Percentiles rank a stretch among this genome's conserved stretches.
Conservation (phyloP, 2,329 filamentous ascomycete genomes). For the Zymoseptoria tritici region DNA sequence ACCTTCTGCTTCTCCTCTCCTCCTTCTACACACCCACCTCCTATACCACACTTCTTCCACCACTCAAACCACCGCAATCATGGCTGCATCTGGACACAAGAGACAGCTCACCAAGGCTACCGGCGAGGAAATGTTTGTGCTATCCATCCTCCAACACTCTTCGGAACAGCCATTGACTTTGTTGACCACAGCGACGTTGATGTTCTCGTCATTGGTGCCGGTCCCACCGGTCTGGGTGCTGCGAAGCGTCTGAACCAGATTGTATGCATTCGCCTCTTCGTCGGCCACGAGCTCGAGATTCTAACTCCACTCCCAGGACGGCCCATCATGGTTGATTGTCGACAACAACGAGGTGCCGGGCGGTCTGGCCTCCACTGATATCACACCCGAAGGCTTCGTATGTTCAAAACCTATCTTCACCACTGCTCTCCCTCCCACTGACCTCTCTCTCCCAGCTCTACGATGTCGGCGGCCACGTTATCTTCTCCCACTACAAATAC, state of each 20-base stretch:
- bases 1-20: too few relatives aligned
- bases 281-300: not conserved
- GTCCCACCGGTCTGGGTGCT: constrained; percentile 93
- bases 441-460: constrained; percentile 59
- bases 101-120: constrained; percentile 28
- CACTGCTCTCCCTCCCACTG: constrained; percentile 5
- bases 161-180: not conserved
- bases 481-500: constrained; percentile 99
- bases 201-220: constrained; percentile 95
- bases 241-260: constrained; percentile 97
- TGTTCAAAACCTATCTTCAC: constrained; percentile 38
- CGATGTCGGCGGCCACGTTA: constrained; percentile 96
- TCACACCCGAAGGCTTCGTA: constrained; percentile 94
- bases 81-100: constrained; percentile 19
- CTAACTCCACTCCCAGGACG: constrained; percentile 53
- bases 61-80: constrained; percentile 5
- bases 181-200: constrained; percentile 66
- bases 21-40: not conserved
- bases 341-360: constrained; percentile 88
- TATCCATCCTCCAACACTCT: not conserved
- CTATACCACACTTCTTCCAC: not conserved
- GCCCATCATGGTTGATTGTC: constrained; percentile 91
- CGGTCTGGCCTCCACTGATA: constrained; percentile 91
- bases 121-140: constrained; percentile 27
- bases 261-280: constrained; percentile 46